phyloP scores from a whole-genome alignment of 768 basidiomycete species.

The Auricularia auricula-judae region DNA sequence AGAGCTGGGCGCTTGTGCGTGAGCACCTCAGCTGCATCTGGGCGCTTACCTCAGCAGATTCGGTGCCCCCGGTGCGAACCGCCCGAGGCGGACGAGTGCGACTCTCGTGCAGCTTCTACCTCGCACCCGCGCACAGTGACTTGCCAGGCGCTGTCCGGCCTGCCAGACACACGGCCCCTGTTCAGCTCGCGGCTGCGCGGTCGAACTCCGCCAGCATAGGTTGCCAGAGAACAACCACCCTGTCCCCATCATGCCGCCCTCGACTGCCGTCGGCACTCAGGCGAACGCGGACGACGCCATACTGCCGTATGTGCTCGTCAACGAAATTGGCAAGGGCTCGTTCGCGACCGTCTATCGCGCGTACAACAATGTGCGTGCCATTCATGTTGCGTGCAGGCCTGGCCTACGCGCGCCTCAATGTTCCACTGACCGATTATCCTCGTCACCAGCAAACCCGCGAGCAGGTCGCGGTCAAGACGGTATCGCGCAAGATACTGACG shows the following conservation, averaged over 20 bases:
- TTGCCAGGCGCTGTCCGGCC: not conserved
- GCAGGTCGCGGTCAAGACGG: slow-evolving; percentile 89
- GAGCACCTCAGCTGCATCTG: not conserved
- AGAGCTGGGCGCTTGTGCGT: no score
- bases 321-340: slow-evolving; percentile 78
- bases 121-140: not conserved
- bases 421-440: not conserved
- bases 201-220: not conserved
- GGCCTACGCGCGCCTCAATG: slow-evolving; percentile 2
- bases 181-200: not conserved
- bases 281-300: slow-evolving; percentile 54
- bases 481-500: slow-evolving; percentile 77
- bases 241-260: not conserved
- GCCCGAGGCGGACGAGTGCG: not conserved
- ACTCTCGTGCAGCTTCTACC: not conserved
- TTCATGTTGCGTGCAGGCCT: not conserved
- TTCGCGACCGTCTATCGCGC: slow-evolving; percentile 96
- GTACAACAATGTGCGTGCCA: slow-evolving; percentile 63
- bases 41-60: not conserved
- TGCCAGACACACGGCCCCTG: not conserved
- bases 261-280: not conserved
- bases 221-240: not conserved
- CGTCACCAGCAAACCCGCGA: slow-evolving; percentile 54
- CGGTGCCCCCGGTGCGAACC: not conserved
- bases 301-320: slow-evolving; percentile 65